These are phyloP conservation scores for Lachnellula arida DNA, from an alignment of 2,329 filamentous ascomycete genomes.

Conservation along the genomic window DNA sequence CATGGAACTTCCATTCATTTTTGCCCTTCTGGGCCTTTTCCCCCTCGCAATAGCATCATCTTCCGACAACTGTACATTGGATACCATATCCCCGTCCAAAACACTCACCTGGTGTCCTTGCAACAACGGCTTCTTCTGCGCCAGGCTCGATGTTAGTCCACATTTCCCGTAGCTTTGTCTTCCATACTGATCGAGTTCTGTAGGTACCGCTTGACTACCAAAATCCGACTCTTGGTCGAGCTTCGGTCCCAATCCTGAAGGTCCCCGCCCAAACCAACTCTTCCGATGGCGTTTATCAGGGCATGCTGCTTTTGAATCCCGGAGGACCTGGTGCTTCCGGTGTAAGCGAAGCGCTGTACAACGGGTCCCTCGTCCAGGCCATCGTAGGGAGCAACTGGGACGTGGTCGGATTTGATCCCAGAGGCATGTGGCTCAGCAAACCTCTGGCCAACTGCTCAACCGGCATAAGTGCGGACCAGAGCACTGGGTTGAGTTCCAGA, in stretches of 20 bases:
- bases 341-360: slow-evolving; percentile 24
- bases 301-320: slow-evolving; percentile 32
- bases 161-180: background rate
- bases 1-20: background rate
- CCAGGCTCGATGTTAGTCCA: slow-evolving; percentile 16
- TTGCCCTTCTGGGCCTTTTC: background rate
- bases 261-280: slow-evolving; percentile 7
- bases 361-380: slow-evolving; percentile 30
- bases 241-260: slow-evolving; percentile 7
- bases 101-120: slow-evolving; percentile 21
- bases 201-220: slow-evolving; percentile 7
- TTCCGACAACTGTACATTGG: slow-evolving; percentile 4
- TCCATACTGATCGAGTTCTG: background rate
- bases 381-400: slow-evolving; percentile 37
- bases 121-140: slow-evolving; percentile 14
- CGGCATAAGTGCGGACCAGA: background rate
- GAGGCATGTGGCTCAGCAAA: slow-evolving; percentile 44
- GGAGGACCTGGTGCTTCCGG: slow-evolving; percentile 43
- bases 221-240: slow-evolving; percentile 1
- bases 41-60: background rate
- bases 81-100: slow-evolving; percentile 3
- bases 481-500: background rate
- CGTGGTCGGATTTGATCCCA: slow-evolving; percentile 42
- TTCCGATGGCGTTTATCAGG: slow-evolving; percentile 10
- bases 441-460: slow-evolving; percentile 44